Base-by-base conservation (phyloP, 83 land plant genomes). In the Picea engelmannii region DNA sequence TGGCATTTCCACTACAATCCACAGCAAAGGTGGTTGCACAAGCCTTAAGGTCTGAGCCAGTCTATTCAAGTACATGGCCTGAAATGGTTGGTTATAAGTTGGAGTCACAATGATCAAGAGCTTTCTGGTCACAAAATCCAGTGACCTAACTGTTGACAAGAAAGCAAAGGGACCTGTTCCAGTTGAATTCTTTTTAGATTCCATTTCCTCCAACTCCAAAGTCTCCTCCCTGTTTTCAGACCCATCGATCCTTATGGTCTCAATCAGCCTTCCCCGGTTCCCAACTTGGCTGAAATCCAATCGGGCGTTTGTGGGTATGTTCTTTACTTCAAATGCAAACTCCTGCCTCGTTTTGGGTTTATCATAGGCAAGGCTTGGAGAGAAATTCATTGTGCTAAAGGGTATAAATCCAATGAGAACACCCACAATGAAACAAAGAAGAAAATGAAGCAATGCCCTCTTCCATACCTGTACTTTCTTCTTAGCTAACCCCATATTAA, bases 11-110 rank as follows among this genome's bases (percentile, higher is more conserved):
- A 31, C 35, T 31, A 31, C 35, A 31, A 97, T 85, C 99, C 99
- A 97, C 70, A 97, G 64, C 38, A 95, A 58, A 42, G 98, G 99
- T 25, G 94, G 94, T 15, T 88, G 86, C 62, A 97, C 95, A 18
- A 94, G 91, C 86, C 87, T 80, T 75, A 97, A 81, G 9, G 90
- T 89, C 75, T 94, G 93, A 13, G 86, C 94, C 78, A 97, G 75
- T 15, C 99, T 81, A 35, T 31, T 31, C 35, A 31, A 31, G 35
- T 31, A 31, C 35, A 31, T 31, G 35, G 35, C 2, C 35, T 31
- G 35, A 31, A 31, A 31, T 31, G 35, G 35, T 31, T 31, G 35
- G 35, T 31, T 31, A 31, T 31, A 31, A 31, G 35, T 31, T 31
- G 35, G 35, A 31, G 35, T 31, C 35, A 31, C 35, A 1, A 31